These are phyloP conservation scores for Dianthus caryophyllus DNA, from an alignment of 148 eudicot species.

Conservation along the genomic window DNA sequence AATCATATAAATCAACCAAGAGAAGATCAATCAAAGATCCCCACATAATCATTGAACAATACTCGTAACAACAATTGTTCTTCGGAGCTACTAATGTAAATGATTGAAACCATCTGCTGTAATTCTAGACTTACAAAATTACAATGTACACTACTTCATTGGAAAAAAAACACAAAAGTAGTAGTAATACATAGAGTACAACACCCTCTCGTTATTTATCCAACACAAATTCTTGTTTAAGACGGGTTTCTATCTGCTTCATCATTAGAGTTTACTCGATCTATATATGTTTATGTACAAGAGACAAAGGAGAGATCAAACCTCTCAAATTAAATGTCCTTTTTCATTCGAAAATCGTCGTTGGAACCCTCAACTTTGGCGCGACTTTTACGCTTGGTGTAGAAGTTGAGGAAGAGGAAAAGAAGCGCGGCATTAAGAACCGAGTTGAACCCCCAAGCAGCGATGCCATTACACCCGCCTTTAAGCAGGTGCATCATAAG, in stretches of 20 bases:
- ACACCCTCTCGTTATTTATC: not conserved
- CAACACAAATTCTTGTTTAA: too few species aligned
- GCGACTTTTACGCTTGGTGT: conserved; percentile 36
- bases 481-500: conserved; percentile 52
- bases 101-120: too few species aligned
- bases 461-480: conserved; percentile 90
- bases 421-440: conserved; percentile 60
- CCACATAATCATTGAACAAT: too few species aligned
- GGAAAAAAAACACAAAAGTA: not conserved
- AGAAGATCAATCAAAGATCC: too few species aligned
- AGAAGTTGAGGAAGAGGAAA: conserved; percentile 59
- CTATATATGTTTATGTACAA: too few species aligned
- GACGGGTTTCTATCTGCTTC: not conserved
- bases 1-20: too few species aligned
- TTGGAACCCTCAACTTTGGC: conserved; percentile 1
- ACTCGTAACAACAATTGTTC: too few species aligned
- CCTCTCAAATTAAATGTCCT: not conserved
- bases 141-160: not conserved
- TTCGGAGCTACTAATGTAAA: too few species aligned
- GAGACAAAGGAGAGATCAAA: not conserved
- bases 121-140: too few species aligned
- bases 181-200: not conserved
- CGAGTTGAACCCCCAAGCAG: conserved; percentile 76
- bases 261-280: too few species aligned
- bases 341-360: not conserved